A percentile compares a stretch with the other conserved stretches of the same genome.
These are phyloP conservation scores for Aspergillus olivimuriae DNA, from an alignment of 495 filamentous ascomycete genomes.

Conservation along the genomic window DNA sequence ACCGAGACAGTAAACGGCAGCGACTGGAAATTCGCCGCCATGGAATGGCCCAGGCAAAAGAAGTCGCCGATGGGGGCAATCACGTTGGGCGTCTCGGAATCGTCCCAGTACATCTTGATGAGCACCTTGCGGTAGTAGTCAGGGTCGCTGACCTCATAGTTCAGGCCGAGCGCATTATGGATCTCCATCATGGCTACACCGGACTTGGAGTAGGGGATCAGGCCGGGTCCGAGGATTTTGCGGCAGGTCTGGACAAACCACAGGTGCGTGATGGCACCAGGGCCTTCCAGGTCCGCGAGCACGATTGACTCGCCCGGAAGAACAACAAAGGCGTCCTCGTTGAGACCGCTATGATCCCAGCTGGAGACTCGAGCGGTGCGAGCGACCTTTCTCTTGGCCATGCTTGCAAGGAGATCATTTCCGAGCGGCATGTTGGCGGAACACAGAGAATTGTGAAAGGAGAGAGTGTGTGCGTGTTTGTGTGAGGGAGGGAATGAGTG, in stretches of 20 bases:
- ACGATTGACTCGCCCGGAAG: constrained; percentile 13
- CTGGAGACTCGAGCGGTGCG: constrained; percentile 14
- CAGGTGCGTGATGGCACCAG: constrained; percentile 7
- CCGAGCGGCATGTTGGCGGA: not conserved
- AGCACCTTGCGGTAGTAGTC: constrained; percentile 23
- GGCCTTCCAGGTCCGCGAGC: constrained; percentile 16
- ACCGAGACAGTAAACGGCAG: constrained; percentile 17
- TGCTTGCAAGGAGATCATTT: constrained; percentile 2
- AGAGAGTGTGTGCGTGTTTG: not conserved
- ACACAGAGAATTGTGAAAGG: not conserved
- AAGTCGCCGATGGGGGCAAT: constrained; percentile 17
- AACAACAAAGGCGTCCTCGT: constrained; percentile 19
- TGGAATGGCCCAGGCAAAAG: constrained; percentile 18
- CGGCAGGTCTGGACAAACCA: constrained; percentile 15
- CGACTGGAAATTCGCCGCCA: constrained; percentile 18
- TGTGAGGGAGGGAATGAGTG: not conserved
- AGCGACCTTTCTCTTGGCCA: constrained; percentile 1
- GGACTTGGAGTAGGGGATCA: constrained; percentile 20
- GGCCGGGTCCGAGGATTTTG: constrained; percentile 15
- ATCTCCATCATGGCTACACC: constrained; percentile 19
- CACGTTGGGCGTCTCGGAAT: constrained; percentile 12
- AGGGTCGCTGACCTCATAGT: constrained; percentile 17
- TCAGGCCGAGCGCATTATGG: constrained; percentile 17
- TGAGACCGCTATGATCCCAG: constrained; percentile 19
- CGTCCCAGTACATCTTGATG: constrained; percentile 19